phyloP scores from a whole-genome alignment of 148 eudicot genomes.

The Cornus controversa region DNA sequence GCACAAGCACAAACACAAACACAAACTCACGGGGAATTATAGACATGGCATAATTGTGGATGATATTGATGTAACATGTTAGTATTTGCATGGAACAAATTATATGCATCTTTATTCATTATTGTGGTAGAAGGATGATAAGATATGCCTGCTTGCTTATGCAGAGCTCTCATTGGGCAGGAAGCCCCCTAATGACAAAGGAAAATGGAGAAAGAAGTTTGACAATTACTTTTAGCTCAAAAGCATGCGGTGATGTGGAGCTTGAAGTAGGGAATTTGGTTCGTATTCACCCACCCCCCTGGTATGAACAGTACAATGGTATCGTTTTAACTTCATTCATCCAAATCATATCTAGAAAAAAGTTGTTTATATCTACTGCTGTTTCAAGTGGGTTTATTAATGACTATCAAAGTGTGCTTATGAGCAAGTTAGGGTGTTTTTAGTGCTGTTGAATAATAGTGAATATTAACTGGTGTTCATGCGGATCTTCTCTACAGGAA shows the following conservation, averaged over 20 bases:
- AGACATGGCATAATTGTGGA: too few species aligned
- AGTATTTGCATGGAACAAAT: not conserved
- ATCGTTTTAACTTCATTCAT: constrained; percentile 2
- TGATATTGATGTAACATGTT: not conserved
- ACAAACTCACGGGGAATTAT: too few species aligned
- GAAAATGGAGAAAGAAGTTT: constrained; percentile 33
- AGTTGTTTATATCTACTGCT: not conserved
- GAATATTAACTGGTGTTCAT: not conserved
- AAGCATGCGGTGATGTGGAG: constrained; percentile 68
- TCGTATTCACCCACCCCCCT: constrained; percentile 68
- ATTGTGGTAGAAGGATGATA: not conserved
- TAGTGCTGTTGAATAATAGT: not conserved
- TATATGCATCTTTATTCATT: not conserved
- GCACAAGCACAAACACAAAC: too few species aligned
- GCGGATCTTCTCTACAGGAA: constrained; percentile 49
- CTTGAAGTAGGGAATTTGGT: constrained; percentile 66
- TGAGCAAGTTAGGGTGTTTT: not conserved
- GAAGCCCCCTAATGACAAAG: constrained; percentile 25
- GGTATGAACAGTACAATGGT: constrained; percentile 43
- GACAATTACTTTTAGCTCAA: constrained; percentile 68
- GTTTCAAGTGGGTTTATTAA: not conserved
- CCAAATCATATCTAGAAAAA: not conserved
- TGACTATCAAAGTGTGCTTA: not conserved
- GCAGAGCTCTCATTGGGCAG: constrained; percentile 45
- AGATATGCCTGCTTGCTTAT: constrained; percentile 15